These are phyloP conservation scores for Agaricus sinodeliciosus DNA, from an alignment of 768 basidiomycete species.

Conservation along the genomic window DNA sequence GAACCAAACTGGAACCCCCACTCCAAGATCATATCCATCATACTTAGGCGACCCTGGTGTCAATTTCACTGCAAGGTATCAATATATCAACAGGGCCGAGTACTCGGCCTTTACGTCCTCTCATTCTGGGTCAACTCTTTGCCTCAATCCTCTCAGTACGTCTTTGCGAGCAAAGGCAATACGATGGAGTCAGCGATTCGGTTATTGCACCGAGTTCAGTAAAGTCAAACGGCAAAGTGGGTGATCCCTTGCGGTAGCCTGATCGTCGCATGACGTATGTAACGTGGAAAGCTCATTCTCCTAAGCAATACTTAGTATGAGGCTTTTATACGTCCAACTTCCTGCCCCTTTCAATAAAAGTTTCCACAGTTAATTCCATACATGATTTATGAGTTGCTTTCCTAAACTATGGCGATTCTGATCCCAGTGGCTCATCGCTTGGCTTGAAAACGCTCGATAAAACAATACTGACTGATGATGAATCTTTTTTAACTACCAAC, in stretches of 20 bases:
- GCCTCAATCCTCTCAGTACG: too few species aligned
- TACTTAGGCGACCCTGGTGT: too few species aligned
- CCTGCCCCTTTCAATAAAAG: not conserved
- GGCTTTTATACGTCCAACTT: not conserved
- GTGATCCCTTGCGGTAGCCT: not conserved
- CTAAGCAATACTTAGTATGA: not conserved
- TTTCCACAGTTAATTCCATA: not conserved
- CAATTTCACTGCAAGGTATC: too few species aligned
- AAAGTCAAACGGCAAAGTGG: not conserved
- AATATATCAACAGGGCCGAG: too few species aligned
- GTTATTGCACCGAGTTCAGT: not conserved
- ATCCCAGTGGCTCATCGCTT: not conserved
- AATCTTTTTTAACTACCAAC: too few species aligned
- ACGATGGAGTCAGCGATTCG: too few species aligned
- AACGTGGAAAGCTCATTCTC: not conserved
- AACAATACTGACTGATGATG: too few species aligned
- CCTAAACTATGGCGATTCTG: not conserved
- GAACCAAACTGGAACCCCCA: too few species aligned
- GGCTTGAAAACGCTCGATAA: too few species aligned
- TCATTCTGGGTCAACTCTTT: too few species aligned
- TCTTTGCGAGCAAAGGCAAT: not conserved
- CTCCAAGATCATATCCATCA: too few species aligned
- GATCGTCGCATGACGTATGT: not conserved
- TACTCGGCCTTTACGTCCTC: too few species aligned
- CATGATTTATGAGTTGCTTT: not conserved